Evolutionary conservation across 108 stramenopile species (phyloP).

Genomic region (Skeletonema marinoi): DNA sequence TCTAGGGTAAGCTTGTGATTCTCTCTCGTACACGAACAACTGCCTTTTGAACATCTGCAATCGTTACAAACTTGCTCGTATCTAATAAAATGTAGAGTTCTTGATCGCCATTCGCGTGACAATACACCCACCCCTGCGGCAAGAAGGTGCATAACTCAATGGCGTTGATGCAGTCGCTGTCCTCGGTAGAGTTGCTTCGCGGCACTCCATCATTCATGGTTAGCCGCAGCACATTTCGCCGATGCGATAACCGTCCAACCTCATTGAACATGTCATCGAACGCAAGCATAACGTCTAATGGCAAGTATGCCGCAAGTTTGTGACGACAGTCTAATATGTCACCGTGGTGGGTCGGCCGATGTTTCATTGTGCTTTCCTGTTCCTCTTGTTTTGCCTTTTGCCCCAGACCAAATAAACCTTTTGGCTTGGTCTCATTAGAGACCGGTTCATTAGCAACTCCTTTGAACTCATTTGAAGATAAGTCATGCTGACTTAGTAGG

Average conservation of each 20-base stretch:
- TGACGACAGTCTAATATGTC: slow-evolving; percentile 68
- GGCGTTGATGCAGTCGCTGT: not conserved
- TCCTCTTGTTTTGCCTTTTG: slow-evolving; percentile 33
- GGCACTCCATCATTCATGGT: not conserved
- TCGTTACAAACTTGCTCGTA: slow-evolving; percentile 61
- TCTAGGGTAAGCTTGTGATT: not conserved
- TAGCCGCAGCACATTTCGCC: slow-evolving; percentile 5
- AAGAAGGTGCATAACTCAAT: slow-evolving; percentile 70
- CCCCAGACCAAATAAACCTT: slow-evolving; percentile 42
- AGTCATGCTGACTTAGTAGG: slow-evolving; percentile 55
- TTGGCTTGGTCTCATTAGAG: slow-evolving; percentile 17
- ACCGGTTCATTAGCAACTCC: slow-evolving; percentile 10
- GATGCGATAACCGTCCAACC: slow-evolving; percentile 33
- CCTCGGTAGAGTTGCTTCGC: slow-evolving; percentile 1
- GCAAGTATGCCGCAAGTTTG: slow-evolving; percentile 59
- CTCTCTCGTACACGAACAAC: slow-evolving; percentile 49
- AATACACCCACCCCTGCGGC: slow-evolving; percentile 72
- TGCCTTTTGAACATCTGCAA: slow-evolving; percentile 72
- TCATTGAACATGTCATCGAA: slow-evolving; percentile 82
- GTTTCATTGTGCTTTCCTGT: not conserved
- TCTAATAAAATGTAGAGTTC: slow-evolving; percentile 78
- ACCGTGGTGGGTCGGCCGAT: slow-evolving; percentile 4
- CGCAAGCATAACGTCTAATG: slow-evolving; percentile 65
- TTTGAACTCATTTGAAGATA: slow-evolving; percentile 29
- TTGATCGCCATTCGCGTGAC: slow-evolving; percentile 39